These are phyloP conservation scores for Daedaleopsis nitida DNA, from an alignment of 768 basidiomycete species.

Conservation along the genomic window DNA sequence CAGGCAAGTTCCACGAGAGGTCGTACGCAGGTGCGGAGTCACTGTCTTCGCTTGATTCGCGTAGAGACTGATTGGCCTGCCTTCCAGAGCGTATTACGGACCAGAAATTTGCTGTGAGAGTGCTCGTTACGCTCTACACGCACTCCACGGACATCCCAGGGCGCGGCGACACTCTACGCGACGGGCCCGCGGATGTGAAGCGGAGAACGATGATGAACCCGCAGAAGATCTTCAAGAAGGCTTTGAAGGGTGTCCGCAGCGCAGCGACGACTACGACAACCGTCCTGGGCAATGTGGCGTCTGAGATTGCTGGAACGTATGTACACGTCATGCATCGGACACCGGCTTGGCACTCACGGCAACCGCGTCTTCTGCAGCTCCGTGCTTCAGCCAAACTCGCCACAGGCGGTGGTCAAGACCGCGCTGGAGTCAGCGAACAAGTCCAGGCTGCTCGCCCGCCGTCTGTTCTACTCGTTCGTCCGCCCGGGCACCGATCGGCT, in stretches of 20 bases:
- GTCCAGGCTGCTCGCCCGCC: conserved; percentile 75
- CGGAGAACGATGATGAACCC: conserved; percentile 49
- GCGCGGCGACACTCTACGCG: conserved; percentile 61
- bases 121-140: conserved; percentile 75
- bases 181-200: conserved; percentile 34
- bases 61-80: background rate
- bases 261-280: conserved; percentile 86
- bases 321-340: background rate
- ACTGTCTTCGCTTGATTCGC: background rate
- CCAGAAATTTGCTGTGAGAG: conserved; percentile 76
- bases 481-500: conserved; percentile 60
- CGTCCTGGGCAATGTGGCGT: conserved; percentile 62
- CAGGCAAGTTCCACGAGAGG: conserved; percentile 77
- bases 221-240: conserved; percentile 64
- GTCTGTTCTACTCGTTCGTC: conserved; percentile 85
- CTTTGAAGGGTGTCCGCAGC: conserved; percentile 66
- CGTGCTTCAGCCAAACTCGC: conserved; percentile 88
- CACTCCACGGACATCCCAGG: conserved; percentile 76
- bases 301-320: conserved; percentile 56
- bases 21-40: conserved; percentile 57
- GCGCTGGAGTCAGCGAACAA: conserved; percentile 82
- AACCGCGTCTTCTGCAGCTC: conserved; percentile 41
- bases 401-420: conserved; percentile 76
- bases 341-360: background rate
- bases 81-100: conserved; percentile 71